A percentile compares a stretch with the other conserved stretches of the same genome.
phyloP scores from a whole-genome alignment of 2,329 filamentous ascomycete species.

The Didymella lethalis region DNA sequence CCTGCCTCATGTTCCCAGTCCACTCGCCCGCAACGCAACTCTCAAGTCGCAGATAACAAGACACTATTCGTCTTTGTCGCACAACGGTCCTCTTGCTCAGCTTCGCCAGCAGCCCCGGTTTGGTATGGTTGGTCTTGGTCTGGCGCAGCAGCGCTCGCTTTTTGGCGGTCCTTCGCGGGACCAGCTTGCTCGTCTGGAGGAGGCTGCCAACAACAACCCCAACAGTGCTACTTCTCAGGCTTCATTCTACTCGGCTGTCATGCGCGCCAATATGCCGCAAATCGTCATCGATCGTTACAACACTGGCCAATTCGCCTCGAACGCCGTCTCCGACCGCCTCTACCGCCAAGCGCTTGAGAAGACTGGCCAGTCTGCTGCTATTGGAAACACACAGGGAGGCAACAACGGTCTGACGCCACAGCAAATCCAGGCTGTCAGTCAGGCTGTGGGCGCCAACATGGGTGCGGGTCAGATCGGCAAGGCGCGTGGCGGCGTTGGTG shows the following conservation, averaged over 20 bases:
- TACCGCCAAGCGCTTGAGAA: slow-evolving; percentile 78
- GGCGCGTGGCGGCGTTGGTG: slow-evolving; percentile 67
- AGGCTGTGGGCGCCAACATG: slow-evolving; percentile 78
- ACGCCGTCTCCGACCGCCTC: slow-evolving; percentile 76
- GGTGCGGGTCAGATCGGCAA: slow-evolving; percentile 71
- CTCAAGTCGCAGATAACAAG: slow-evolving; percentile 36
- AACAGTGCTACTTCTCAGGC: slow-evolving; percentile 87
- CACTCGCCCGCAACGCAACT: slow-evolving; percentile 42
- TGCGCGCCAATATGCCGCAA: slow-evolving; percentile 91
- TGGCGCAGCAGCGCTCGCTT: slow-evolving; percentile 55
- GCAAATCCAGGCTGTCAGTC: slow-evolving; percentile 79
- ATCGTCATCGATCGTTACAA: slow-evolving; percentile 92
- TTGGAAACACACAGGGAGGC: slow-evolving; percentile 29
- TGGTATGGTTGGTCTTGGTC: slow-evolving; percentile 48
- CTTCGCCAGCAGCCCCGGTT: slow-evolving; percentile 41
- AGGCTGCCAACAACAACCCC: slow-evolving; percentile 91
- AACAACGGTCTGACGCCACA: slow-evolving; percentile 59
- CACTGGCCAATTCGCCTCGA: slow-evolving; percentile 83
- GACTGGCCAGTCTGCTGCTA: slow-evolving; percentile 59
- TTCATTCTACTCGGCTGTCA: slow-evolving; percentile 89
- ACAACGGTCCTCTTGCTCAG: slow-evolving; percentile 44
- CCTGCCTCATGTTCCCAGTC: slow-evolving; percentile 44
- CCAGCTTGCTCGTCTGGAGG: slow-evolving; percentile 83
- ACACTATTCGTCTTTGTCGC: slow-evolving; percentile 53
- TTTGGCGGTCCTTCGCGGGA: slow-evolving; percentile 60